phyloP scores from a whole-genome alignment of 106 monocot genomes.

The Narthecium ossifragum region DNA sequence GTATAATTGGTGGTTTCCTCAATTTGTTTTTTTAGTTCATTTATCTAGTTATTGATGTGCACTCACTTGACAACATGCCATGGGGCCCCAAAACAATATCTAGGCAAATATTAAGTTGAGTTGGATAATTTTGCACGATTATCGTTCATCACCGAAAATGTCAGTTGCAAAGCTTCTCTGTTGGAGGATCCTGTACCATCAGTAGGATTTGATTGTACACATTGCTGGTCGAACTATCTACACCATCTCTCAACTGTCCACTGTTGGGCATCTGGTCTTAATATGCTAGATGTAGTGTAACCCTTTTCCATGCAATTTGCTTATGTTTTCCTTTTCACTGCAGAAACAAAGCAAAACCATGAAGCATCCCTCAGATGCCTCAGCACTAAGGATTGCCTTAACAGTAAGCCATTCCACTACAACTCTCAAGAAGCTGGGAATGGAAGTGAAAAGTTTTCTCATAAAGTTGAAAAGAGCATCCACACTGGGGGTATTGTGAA shows the following conservation, averaged over 20 bases:
- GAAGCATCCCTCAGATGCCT: constrained; percentile 53
- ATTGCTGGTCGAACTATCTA: background rate
- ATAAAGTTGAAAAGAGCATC: constrained; percentile 21
- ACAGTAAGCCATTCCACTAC: constrained; percentile 24
- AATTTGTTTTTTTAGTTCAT: no score
- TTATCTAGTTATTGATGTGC: no score
- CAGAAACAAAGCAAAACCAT: constrained; percentile 51
- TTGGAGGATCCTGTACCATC: background rate
- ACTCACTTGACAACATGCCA: no score
- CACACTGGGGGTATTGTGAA: constrained; percentile 14
- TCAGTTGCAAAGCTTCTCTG: background rate
- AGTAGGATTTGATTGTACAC: background rate
- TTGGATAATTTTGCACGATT: no score
- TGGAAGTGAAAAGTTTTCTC: constrained; percentile 37
- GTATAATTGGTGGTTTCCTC: no score
- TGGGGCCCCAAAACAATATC: no score
- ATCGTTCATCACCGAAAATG: no score
- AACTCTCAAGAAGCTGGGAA: constrained; percentile 33
- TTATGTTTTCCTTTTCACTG: constrained; percentile 7
- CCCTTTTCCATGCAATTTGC: background rate
- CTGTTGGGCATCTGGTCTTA: no score
- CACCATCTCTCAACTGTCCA: no score
- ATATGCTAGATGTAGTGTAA: no score
- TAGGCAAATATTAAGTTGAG: no score
- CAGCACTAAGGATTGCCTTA: constrained; percentile 28